These are phyloP conservation scores for Kuraishia piskuri DNA, from an alignment of 805 yeast genomes.

Conservation along the genomic window DNA sequence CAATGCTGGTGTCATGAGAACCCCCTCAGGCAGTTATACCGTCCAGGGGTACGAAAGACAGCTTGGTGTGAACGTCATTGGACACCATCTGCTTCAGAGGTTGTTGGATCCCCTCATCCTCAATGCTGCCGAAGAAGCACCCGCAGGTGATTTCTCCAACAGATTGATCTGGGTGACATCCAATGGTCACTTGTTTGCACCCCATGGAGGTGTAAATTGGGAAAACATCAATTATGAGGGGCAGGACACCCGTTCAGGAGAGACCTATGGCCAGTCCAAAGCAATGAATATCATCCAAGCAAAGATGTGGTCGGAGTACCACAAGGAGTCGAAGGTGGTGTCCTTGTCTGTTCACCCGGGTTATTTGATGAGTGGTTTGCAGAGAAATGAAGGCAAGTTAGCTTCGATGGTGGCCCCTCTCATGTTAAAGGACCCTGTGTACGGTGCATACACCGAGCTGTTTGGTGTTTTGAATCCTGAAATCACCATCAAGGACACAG, in stretches of 20 bases:
- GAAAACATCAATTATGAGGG: constrained; percentile 1
- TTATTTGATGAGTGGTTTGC: constrained; percentile 10
- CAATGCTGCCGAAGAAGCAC: constrained; percentile 18
- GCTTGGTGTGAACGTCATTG: constrained; percentile 38
- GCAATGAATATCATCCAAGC: constrained; percentile 26
- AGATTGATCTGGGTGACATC: constrained; percentile 2
- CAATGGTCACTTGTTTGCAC: neutral
- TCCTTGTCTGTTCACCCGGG: constrained; percentile 29
- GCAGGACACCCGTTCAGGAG: neutral
- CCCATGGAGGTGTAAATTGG: constrained; percentile 3
- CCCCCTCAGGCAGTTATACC: constrained; percentile 26
- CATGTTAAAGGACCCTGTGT: neutral
- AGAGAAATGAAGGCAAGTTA: neutral
- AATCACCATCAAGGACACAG: constrained; percentile 16
- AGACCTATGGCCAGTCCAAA: constrained; percentile 30
- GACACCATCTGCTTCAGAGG: constrained; percentile 34
- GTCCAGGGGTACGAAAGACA: constrained; percentile 37
- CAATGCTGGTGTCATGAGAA: constrained; percentile 37
- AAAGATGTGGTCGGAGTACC: constrained; percentile 22
- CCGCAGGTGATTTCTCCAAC: constrained; percentile 10
- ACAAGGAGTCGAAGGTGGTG: constrained; percentile 21
- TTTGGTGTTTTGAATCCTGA: constrained; percentile 27
- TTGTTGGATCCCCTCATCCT: constrained; percentile 28
- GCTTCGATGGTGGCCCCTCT: neutral
- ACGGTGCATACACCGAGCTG: constrained; percentile 29